Evolutionary conservation across 441 rosid species (phyloP), one percentile per base, ranked within the genome.

Genomic region (Iberis amara): DNA sequence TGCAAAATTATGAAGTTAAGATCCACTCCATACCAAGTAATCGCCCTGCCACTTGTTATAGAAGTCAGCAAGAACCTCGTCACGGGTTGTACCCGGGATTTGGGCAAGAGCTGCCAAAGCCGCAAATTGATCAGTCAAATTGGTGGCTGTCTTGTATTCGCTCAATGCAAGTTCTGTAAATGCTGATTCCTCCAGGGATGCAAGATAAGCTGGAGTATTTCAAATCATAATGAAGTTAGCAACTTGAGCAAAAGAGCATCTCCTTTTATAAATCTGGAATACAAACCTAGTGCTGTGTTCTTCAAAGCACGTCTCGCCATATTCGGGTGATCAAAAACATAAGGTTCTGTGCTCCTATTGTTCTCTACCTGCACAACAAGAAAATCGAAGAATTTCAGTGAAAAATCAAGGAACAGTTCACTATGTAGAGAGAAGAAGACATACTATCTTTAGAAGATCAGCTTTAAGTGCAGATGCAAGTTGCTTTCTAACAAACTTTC

Each of bases 71-170:
- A 89, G 73, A 55, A 73, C 81, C 11, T 89, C 89, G 43, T 89
- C 97, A 38, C 92, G 92, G 49, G 70, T 68, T 79, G 79, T 62
- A 44, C 94, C 90, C 39, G 92, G 92, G 15, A 36, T 78, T 66
- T 81, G 96, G 27, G 79, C 70, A 11, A 92, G 73, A 67, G 99
- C 96, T 27, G 90, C 92, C 83, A 92, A 73, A 68, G 97, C 96
- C 24, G 97, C 85, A 72, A 92, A 77, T 47, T 89, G 97, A 0
- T 92, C 99, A 0, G 97, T 89, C 97, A 92, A 76, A 68, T 89
- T 92, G 69, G 88, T 78, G 30, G 99, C 96, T 47, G 69, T 51
- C 65, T 73, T 79, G 68, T 92, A 92, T 69, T 92, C 99, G 3
- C 62, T 44, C 59, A 86, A 47, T 0, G 76, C 90, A 55, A 86